Conservation (phyloP, 176 grass and related monocot species). For the Pontederia crassipes region DNA sequence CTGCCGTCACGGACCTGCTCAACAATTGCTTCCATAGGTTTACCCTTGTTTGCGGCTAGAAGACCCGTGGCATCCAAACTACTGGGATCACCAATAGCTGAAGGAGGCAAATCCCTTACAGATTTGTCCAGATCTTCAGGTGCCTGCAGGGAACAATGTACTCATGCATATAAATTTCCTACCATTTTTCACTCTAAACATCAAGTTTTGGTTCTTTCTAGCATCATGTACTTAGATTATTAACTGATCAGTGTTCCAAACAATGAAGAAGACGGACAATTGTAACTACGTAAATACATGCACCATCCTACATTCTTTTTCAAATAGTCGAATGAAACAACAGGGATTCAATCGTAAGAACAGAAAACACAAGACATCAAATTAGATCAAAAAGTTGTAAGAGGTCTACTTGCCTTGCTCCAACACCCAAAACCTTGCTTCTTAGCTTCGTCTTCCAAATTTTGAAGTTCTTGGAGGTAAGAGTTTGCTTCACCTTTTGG, state of each 20-base stretch:
- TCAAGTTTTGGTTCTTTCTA: too few species aligned
- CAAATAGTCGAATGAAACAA: neutral
- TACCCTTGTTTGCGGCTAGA: constrained; percentile 69
- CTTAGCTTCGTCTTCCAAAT: constrained; percentile 80
- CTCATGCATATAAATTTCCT: constrained; percentile 11
- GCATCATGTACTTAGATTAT: too few species aligned
- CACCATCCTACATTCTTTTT: neutral
- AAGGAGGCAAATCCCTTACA: constrained; percentile 88
- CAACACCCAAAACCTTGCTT: constrained; percentile 85
- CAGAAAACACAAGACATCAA: neutral
- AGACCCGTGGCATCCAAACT: constrained; percentile 91
- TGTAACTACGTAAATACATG: too few species aligned
- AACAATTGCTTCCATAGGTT: constrained; percentile 77
- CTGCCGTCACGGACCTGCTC: constrained; percentile 97
- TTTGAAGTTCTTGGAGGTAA: constrained; percentile 46
- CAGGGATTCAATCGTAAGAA: neutral
- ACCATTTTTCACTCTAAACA: neutral
- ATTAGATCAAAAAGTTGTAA: neutral
- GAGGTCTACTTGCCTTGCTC: constrained; percentile 55
- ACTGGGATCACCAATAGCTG: constrained; percentile 80
- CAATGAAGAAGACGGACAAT: too few species aligned
- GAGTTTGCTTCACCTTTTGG: constrained; percentile 64
- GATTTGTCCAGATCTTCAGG: constrained; percentile 68
- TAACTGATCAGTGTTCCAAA: too few species aligned
- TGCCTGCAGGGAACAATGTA: constrained; percentile 35